A percentile compares a stretch with the other conserved stretches of the same genome.
phyloP scores from a whole-genome alignment of 2,329 filamentous ascomycete species.

The Saccharata proteae region DNA sequence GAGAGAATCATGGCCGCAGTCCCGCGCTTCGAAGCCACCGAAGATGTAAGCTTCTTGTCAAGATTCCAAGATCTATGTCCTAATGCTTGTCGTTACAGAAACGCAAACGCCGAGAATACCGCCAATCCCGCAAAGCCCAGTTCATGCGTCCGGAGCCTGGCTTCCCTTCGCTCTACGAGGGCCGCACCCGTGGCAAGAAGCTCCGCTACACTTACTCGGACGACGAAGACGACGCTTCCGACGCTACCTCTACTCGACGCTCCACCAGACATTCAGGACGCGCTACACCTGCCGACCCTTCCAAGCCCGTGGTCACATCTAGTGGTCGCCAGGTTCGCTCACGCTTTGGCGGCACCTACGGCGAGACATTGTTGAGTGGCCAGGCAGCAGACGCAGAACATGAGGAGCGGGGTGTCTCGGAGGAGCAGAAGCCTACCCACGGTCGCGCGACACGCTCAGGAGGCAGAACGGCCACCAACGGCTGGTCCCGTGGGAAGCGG shows the following conservation, averaged over 20 bases:
- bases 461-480: slow-evolving; percentile 16
- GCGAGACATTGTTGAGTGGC: slow-evolving; percentile 46
- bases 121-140: slow-evolving; percentile 70
- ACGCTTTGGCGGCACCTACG: slow-evolving; percentile 50
- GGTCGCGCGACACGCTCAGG: slow-evolving; percentile 31
- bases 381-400: slow-evolving; percentile 32
- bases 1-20: slow-evolving; percentile 69
- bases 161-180: slow-evolving; percentile 90
- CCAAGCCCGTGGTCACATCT: slow-evolving; percentile 58
- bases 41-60: slow-evolving; percentile 51
- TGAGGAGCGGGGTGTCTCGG: slow-evolving; percentile 30
- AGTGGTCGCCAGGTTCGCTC: slow-evolving; percentile 77
- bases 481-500: slow-evolving; percentile 27
- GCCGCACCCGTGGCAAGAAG: slow-evolving; percentile 87
- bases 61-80: not conserved
- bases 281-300: slow-evolving; percentile 58
- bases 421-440: slow-evolving; percentile 31
- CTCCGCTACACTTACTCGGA: slow-evolving; percentile 95
- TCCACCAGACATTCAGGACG: slow-evolving; percentile 58
- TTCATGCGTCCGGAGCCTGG: slow-evolving; percentile 81
- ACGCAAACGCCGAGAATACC: slow-evolving; percentile 84
- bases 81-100: slow-evolving; percentile 48
- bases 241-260: slow-evolving; percentile 50
- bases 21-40: slow-evolving; percentile 82
- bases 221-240: slow-evolving; percentile 60